phyloP scores from a whole-genome alignment of 2,329 filamentous ascomycete genomes.

The Conoideocrella luteorostrata region DNA sequence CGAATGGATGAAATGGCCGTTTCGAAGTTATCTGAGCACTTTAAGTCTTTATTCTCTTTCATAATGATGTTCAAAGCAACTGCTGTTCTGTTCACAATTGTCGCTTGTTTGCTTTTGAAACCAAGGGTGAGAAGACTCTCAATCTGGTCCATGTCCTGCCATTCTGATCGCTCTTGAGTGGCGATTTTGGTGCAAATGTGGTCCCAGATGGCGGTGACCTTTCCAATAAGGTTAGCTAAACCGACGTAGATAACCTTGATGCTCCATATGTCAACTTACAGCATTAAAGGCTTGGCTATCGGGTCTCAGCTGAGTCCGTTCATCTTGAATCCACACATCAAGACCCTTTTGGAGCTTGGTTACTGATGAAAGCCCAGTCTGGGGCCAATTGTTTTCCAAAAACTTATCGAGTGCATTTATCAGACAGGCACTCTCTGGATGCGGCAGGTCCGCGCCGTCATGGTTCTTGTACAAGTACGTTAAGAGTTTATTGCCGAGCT shows the following conservation, averaged over 20 bases:
- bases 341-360: conserved; percentile 56
- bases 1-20: conserved; percentile 54
- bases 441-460: conserved; percentile 29
- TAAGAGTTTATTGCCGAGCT: conserved; percentile 48
- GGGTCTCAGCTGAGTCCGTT: conserved; percentile 33
- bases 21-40: conserved; percentile 61
- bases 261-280: conserved; percentile 33
- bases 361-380: conserved; percentile 39
- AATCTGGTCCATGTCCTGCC: conserved; percentile 44
- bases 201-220: conserved; percentile 36
- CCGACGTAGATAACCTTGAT: not conserved
- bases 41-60: conserved; percentile 48
- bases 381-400: conserved; percentile 2
- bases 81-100: conserved; percentile 44
- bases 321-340: conserved; percentile 58
- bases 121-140: conserved; percentile 49
- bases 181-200: conserved; percentile 36
- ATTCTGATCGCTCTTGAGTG: conserved; percentile 27
- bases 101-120: conserved; percentile 51
- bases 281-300: conserved; percentile 29
- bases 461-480: conserved; percentile 45
- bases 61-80: conserved; percentile 66
- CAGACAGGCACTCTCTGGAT: conserved; percentile 16
- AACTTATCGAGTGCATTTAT: conserved; percentile 32
- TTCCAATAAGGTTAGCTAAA: conserved; percentile 19